phyloP scores from a whole-genome alignment of 306 rosid species.

The Canavalia ensiformis region DNA sequence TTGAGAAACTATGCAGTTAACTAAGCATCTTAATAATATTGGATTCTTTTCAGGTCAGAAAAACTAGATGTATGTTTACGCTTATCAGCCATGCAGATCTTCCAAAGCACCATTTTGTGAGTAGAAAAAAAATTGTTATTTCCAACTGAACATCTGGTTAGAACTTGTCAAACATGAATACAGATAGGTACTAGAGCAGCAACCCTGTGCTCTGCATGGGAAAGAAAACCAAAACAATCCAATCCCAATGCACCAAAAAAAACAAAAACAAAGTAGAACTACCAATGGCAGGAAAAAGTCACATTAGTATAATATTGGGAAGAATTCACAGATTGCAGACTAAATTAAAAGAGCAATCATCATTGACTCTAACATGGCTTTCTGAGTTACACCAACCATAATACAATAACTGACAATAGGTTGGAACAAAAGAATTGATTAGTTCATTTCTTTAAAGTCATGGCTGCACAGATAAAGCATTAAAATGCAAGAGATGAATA shows the following conservation, averaged over 20 bases:
- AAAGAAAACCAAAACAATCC: background rate
- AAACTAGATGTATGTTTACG: background rate
- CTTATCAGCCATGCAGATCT: background rate
- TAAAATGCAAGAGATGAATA: constrained; percentile 20
- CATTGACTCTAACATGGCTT: constrained; percentile 11
- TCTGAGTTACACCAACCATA: constrained; percentile 38
- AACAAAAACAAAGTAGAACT: background rate
- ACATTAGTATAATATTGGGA: constrained; percentile 27
- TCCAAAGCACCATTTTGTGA: background rate
- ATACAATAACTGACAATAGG: background rate
- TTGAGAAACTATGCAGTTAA: background rate
- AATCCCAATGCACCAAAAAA: background rate
- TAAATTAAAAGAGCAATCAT: constrained; percentile 23
- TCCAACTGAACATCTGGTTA: background rate
- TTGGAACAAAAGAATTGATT: constrained; percentile 13
- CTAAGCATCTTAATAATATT: background rate
- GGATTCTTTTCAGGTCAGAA: constrained; percentile 9
- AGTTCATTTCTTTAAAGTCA: constrained; percentile 2
- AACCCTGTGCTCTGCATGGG: background rate
- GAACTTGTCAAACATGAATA: background rate
- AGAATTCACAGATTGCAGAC: constrained; percentile 6
- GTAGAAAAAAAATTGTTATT: background rate
- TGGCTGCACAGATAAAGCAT: background rate
- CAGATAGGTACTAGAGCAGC: background rate
- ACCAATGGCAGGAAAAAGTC: background rate